Conservation (phyloP, 331 rosid genomes). For the Acacia concinna region DNA sequence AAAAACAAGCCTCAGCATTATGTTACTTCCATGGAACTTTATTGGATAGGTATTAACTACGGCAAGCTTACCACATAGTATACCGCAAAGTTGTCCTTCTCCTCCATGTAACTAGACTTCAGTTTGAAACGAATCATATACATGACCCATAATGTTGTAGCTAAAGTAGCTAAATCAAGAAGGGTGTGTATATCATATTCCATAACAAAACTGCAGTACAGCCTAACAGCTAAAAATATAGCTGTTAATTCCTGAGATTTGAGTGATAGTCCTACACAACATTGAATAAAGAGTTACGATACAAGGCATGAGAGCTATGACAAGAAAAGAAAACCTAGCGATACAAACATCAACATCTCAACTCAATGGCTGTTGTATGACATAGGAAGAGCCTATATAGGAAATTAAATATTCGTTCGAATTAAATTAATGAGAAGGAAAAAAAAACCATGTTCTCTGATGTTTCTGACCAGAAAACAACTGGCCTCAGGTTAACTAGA, state of each 20-base stretch:
- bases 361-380: neutral
- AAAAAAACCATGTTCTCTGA: neutral
- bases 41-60: neutral
- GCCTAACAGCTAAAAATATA: slow-evolving; percentile 89
- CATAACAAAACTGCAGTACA: slow-evolving; percentile 97
- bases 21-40: neutral
- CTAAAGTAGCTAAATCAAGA: slow-evolving; percentile 84
- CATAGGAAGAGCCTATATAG: neutral
- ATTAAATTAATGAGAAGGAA: neutral
- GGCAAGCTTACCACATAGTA: slow-evolving; percentile 77
- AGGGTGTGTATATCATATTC: slow-evolving; percentile 97
- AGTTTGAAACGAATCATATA: slow-evolving; percentile 93
- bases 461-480: neutral
- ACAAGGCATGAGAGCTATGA: neutral
- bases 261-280: slow-evolving; percentile 81
- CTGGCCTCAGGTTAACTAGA: neutral
- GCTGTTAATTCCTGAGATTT: slow-evolving; percentile 96
- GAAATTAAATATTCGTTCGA: neutral
- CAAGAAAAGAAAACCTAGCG: neutral
- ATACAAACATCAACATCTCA: neutral
- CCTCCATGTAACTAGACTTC: slow-evolving; percentile 97
- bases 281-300: slow-evolving; percentile 23
- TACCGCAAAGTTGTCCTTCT: slow-evolving; percentile 90
- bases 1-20: neutral
- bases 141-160: slow-evolving; percentile 88